Evolutionary conservation across 441 rosid genomes (phyloP).

Genomic region (Sinapis alba): DNA sequence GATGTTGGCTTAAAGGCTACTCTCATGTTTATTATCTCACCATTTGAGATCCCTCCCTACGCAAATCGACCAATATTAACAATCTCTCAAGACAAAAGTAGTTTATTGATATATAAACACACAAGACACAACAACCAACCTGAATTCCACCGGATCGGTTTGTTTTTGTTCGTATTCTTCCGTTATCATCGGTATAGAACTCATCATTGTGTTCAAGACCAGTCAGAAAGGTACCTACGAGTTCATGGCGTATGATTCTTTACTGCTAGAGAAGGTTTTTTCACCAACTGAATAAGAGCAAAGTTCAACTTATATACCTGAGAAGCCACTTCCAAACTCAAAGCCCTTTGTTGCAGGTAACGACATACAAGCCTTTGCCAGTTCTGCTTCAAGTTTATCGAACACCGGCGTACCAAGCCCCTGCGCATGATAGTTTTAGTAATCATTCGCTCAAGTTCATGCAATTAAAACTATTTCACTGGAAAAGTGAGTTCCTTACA

Average conservation of each 20-base stretch:
- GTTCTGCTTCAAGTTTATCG: conserved; percentile 94
- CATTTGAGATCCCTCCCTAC: conserved; percentile 97
- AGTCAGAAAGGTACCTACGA: conserved; percentile 76
- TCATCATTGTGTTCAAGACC: conserved; percentile 98
- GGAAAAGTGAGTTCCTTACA: conserved; percentile 49
- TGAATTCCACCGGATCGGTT: conserved; percentile 98
- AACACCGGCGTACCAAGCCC: conserved; percentile 99
- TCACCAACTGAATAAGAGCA: neutral
- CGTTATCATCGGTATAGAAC: conserved; percentile 65
- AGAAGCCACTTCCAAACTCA: conserved; percentile 96
- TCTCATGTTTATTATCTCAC: conserved; percentile 92
- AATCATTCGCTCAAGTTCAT: neutral
- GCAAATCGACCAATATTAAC: conserved; percentile 25
- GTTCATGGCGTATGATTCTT: neutral
- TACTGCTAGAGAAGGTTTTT: neutral
- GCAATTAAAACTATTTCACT: neutral
- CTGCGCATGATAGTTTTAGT: conserved; percentile 49
- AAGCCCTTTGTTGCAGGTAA: conserved; percentile 97
- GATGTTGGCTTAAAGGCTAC: conserved; percentile 97
- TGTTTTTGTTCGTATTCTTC: conserved; percentile 83
- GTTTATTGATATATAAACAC: neutral
- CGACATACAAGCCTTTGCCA: conserved; percentile 90
- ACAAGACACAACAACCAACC: conserved; percentile 43
- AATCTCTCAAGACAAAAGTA: neutral
- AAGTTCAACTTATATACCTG: conserved; percentile 56